Conservation (phyloP, 2,329 filamentous ascomycete species). For the Diaporthe vaccinii region DNA sequence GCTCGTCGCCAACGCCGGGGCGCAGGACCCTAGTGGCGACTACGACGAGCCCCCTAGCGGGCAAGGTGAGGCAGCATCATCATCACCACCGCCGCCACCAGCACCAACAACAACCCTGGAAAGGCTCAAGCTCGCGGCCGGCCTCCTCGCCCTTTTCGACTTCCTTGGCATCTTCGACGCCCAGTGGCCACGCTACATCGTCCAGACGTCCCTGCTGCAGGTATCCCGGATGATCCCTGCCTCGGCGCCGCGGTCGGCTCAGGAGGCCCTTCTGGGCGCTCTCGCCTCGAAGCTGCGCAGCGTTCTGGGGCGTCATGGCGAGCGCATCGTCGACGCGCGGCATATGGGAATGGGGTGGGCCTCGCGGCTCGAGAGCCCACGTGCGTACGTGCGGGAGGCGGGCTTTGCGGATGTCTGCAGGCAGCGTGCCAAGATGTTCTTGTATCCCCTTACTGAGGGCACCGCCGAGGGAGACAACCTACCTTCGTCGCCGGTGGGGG, state of each 20-base stretch:
- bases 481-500: constrained; percentile 2
- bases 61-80: not conserved
- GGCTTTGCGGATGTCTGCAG: not conserved
- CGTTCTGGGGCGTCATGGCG: not conserved
- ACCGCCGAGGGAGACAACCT: not conserved
- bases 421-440: constrained; percentile 31
- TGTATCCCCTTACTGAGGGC: constrained; percentile 3
- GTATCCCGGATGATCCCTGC: constrained; percentile 21
- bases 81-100: not conserved
- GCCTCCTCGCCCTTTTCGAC: constrained; percentile 33
- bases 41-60: not conserved
- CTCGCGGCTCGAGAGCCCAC: not conserved
- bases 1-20: constrained; percentile 30
- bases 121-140: constrained; percentile 30
- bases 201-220: constrained; percentile 22
- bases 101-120: not conserved
- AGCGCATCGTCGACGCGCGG: not conserved
- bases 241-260: constrained; percentile 3
- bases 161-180: constrained; percentile 34
- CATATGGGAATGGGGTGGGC: constrained; percentile 21
- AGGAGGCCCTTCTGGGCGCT: constrained; percentile 19
- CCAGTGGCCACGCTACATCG: constrained; percentile 39
- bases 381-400: not conserved
- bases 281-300: constrained; percentile 31
- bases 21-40: not conserved